Percentiles rank a stretch among this genome's conserved stretches.
phyloP scores from a whole-genome alignment of 345 rosid genomes.

The Citropsis articulata region DNA sequence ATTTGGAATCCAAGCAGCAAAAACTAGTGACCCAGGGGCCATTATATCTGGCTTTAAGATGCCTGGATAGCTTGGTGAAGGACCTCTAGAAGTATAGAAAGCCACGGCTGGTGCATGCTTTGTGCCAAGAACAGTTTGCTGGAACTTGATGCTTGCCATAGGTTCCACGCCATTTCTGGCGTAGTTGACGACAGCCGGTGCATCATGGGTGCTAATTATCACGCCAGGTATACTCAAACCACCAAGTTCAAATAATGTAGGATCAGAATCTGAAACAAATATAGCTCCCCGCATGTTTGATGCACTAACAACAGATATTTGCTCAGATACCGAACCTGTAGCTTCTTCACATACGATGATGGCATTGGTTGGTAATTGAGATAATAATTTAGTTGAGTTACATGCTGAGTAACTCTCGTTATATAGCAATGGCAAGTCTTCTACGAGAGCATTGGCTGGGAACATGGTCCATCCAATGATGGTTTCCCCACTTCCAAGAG shows the following conservation, averaged over 20 bases:
- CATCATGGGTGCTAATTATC: slow-evolving; percentile 20
- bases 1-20: slow-evolving; percentile 46
- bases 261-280: slow-evolving; percentile 25
- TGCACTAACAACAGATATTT: slow-evolving; percentile 6
- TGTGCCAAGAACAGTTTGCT: slow-evolving; percentile 28
- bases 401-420: slow-evolving; percentile 24
- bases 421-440: slow-evolving; percentile 28
- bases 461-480: slow-evolving; percentile 32
- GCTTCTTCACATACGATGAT: slow-evolving; percentile 37
- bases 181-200: slow-evolving; percentile 11
- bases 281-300: slow-evolving; percentile 31
- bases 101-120: slow-evolving; percentile 41
- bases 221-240: slow-evolving; percentile 3
- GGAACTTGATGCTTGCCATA: slow-evolving; percentile 32
- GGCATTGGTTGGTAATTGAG: slow-evolving; percentile 2
- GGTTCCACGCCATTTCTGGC: slow-evolving; percentile 1
- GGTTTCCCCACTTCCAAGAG: slow-evolving; percentile 37
- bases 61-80: slow-evolving; percentile 40
- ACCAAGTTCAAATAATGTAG: neutral
- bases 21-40: slow-evolving; percentile 50
- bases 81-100: slow-evolving; percentile 51
- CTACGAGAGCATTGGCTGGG: slow-evolving; percentile 32
- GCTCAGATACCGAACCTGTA: neutral
- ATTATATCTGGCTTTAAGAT: slow-evolving; percentile 55
- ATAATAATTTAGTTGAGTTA: slow-evolving; percentile 21